These are phyloP conservation scores for Paecilomyces sp. DNA, from an alignment of 2,329 filamentous ascomycete species.

Conservation along the genomic window DNA sequence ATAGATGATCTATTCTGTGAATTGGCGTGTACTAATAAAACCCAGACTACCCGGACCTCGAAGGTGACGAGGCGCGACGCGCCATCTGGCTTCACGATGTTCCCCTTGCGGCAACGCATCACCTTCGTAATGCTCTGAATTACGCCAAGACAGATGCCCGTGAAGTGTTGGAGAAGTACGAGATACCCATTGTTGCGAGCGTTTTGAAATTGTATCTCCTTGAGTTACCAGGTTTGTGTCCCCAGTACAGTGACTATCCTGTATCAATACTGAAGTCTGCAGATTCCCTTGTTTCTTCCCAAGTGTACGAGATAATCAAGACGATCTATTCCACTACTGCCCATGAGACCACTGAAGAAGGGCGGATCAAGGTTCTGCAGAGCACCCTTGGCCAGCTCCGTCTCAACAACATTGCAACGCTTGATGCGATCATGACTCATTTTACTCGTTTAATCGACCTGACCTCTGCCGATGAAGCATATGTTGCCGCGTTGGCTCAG, in stretches of 20 bases:
- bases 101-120: conserved; percentile 74
- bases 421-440: conserved; percentile 96
- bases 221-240: conserved; percentile 76
- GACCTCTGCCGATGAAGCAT: conserved; percentile 88
- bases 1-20: background rate
- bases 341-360: conserved; percentile 66
- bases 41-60: conserved; percentile 81
- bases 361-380: conserved; percentile 83
- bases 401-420: conserved; percentile 95
- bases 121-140: conserved; percentile 75
- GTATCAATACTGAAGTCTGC: conserved; percentile 6
- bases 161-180: conserved; percentile 76
- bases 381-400: conserved; percentile 92
- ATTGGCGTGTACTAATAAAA: conserved; percentile 1
- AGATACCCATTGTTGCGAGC: conserved; percentile 89
- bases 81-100: conserved; percentile 94
- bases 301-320: conserved; percentile 97
- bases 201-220: conserved; percentile 90
- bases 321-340: conserved; percentile 86
- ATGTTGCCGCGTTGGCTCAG: conserved; percentile 66
- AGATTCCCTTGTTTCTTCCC: conserved; percentile 97
- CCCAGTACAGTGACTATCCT: conserved; percentile 9
- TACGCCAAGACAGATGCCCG: conserved; percentile 72
- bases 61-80: conserved; percentile 87
- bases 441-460: conserved; percentile 95